Base-by-base conservation (phyloP, 257 asterid genomes). In the Solanum sitiens region DNA sequence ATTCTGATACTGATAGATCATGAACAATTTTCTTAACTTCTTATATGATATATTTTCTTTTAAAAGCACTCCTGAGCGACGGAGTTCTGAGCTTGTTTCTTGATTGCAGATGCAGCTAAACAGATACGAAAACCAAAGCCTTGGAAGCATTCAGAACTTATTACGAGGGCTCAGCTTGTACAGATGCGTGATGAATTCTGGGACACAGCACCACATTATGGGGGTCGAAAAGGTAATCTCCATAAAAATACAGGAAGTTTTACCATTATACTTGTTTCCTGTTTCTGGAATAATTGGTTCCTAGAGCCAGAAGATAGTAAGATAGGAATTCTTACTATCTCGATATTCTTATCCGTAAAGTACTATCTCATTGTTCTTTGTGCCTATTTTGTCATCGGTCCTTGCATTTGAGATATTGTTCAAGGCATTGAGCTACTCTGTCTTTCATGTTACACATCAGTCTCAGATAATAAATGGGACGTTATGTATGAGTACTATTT, bases 181-280 rank as follows among this genome's bases (percentile, higher is more conserved):
- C 90, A 86, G 90, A 88, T 94, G 94, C 95, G 98, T 1, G 98
- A 93, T 84, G 98, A 94, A 91, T 94, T 94, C 86, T 94, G 97
- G 97, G 97, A 94, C 89, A 94, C 97, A 88, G 95, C 95, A 84
- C 97, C 97, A 27, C 98, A 93, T 83, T 94, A 93, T 87, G 98
- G 98, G 87, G 98, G 98, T 86, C 89, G 92, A 89, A 91, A 94
- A 93, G 98, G 98, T 94, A 88, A 50, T 47, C 32, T 47, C 18
- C 30, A 80, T 30, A 18, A 14, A 14, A 80, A 27, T 30, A 4
- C 39, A 18, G 3, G 11, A 47, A 18, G 44, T 50, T 80, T 16
- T 50, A 30, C 70, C 21, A n/a, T 50, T 50, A 9, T 47, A 30
- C 30, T 30, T 45, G 68, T 47, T 79, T 45, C 18, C 47, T 35